phyloP scores from a whole-genome alignment of 176 grass and related monocot genomes.

The Avena atlantica region DNA sequence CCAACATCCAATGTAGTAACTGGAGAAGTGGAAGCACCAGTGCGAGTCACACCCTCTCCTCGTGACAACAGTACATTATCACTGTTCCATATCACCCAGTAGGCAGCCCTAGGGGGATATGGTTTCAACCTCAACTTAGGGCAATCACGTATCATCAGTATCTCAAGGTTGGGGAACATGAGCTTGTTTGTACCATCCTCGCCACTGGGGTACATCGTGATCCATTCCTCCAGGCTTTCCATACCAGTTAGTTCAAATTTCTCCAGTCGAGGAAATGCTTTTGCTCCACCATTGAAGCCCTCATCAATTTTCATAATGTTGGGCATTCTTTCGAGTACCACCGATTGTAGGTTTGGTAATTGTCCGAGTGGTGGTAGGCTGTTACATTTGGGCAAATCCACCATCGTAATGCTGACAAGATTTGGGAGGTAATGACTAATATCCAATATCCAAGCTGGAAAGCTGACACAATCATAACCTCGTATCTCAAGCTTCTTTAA shows the following conservation, averaged over 20 bases:
- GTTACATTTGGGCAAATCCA: neutral
- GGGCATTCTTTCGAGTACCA: neutral
- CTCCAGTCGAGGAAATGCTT: conserved; percentile 22
- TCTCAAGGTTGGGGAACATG: conserved; percentile 15
- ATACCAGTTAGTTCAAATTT: neutral
- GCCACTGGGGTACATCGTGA: neutral
- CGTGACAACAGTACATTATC: conserved; percentile 25
- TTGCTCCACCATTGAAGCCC: neutral
- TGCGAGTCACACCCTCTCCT: neutral
- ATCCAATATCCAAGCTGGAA: neutral
- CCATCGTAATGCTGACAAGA: neutral
- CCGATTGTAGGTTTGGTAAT: neutral
- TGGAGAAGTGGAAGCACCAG: neutral
- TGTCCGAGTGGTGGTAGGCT: conserved; percentile 23
- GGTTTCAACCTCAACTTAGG: conserved; percentile 6
- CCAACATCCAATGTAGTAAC: neutral
- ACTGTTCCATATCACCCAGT: neutral
- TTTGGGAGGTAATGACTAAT: neutral
- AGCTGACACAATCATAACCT: conserved; percentile 1
- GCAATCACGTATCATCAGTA: neutral
- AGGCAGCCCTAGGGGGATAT: neutral
- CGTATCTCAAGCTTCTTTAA: neutral
- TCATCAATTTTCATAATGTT: neutral
- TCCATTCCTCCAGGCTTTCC: conserved; percentile 17
- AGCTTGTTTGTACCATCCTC: neutral